These are phyloP conservation scores for Eragrostis tef DNA, from an alignment of 202 grass and related monocot species.

Conservation along the genomic window DNA sequence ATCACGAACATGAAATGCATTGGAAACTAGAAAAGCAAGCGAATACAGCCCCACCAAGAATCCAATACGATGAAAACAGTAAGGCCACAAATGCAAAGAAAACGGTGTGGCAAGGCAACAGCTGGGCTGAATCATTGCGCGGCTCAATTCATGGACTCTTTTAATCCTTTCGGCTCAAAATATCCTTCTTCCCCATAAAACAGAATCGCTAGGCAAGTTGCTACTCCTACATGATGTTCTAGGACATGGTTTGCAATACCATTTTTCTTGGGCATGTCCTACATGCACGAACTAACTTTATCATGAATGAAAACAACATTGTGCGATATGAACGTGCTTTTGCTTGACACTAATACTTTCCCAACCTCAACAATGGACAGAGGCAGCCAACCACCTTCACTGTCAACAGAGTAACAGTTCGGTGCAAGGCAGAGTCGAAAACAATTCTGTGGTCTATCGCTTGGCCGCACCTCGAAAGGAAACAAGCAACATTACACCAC, in stretches of 20 bases:
- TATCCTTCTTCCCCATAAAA: background rate
- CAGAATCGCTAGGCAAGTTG: constrained; percentile 12
- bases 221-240: background rate
- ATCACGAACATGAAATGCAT: background rate
- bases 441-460: background rate
- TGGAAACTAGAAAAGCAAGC: constrained; percentile 22
- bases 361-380: constrained; percentile 1
- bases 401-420: background rate
- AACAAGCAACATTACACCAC: background rate
- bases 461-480: background rate
- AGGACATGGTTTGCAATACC: background rate
- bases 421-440: background rate
- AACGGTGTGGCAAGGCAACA: background rate
- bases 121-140: constrained; percentile 33
- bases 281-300: background rate
- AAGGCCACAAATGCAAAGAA: background rate
- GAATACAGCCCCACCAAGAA: constrained; percentile 23
- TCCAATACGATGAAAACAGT: constrained; percentile 31
- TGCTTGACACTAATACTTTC: background rate
- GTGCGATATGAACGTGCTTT: background rate
- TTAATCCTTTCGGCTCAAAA: constrained; percentile 42
- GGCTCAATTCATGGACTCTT: constrained; percentile 12
- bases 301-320: background rate
- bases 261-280: background rate
- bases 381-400: background rate